Evolutionary conservation across 2,329 filamentous ascomycete genomes (phyloP).

Genomic region (Orbilia brochopaga): DNA sequence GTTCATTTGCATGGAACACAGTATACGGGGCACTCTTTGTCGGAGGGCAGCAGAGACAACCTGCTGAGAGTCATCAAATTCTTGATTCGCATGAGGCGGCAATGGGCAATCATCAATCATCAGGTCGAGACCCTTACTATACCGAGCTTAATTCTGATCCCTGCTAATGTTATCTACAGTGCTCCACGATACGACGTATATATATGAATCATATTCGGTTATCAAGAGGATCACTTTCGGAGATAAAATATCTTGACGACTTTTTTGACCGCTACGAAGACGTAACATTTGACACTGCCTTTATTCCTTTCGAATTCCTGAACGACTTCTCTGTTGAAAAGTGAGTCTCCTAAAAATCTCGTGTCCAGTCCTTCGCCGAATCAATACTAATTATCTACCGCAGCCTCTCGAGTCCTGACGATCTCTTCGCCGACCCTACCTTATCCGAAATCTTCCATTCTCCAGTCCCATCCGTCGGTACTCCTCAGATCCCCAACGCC

Average conservation of each 20-base stretch:
- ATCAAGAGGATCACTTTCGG: slow-evolving; percentile 53
- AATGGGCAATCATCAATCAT: slow-evolving; percentile 50
- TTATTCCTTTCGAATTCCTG: slow-evolving; percentile 46
- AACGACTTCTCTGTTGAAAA: slow-evolving; percentile 50
- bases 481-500: slow-evolving; percentile 46
- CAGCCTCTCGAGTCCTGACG: slow-evolving; percentile 45
- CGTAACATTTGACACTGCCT: slow-evolving; percentile 48
- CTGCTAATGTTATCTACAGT: slow-evolving; percentile 15
- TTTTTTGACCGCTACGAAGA: slow-evolving; percentile 49
- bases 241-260: slow-evolving; percentile 53
- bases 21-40: slow-evolving; percentile 65
- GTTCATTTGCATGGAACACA: slow-evolving; percentile 86
- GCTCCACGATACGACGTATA: slow-evolving; percentile 47
- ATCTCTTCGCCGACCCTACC: slow-evolving; percentile 48
- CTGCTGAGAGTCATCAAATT: slow-evolving; percentile 46
- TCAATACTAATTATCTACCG: slow-evolving; percentile 8
- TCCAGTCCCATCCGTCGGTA: slow-evolving; percentile 45
- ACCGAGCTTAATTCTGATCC: neutral
- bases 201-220: slow-evolving; percentile 52
- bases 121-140: slow-evolving; percentile 21
- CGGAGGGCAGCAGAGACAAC: slow-evolving; percentile 39
- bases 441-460: slow-evolving; percentile 50
- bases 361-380: too few species aligned
- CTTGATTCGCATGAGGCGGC: slow-evolving; percentile 46
- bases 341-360: slow-evolving; percentile 23